A percentile compares a stretch with the other conserved stretches of the same genome.
Evolutionary conservation across 495 filamentous ascomycete genomes (phyloP).

Genomic region (Talaromyces liani): DNA sequence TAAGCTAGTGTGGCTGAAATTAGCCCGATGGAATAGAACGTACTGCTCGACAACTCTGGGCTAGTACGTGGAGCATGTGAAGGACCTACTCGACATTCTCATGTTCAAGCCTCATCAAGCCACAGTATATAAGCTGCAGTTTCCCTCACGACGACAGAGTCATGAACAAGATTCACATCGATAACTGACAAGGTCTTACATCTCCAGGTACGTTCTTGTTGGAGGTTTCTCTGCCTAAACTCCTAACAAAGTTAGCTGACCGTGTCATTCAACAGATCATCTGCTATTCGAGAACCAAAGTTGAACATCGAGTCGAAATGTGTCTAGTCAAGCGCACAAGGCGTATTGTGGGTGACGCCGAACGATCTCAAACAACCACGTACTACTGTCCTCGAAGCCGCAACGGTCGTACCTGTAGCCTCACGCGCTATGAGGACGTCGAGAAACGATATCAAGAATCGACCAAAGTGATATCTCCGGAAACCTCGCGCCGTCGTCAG

Average conservation of each 20-base stretch:
- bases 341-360: not conserved
- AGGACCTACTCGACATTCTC: not conserved
- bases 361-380: not conserved
- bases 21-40: not conserved
- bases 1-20: slow-evolving; percentile 2
- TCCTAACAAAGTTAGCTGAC: not conserved
- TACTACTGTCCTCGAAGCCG: slow-evolving; percentile 2
- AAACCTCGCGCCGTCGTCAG: slow-evolving; percentile 11
- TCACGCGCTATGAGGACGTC: not conserved
- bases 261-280: not conserved
- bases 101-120: slow-evolving; percentile 1
- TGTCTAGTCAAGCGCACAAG: not conserved
- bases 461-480: slow-evolving; percentile 5
- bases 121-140: not conserved
- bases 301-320: not conserved
- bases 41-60: not conserved
- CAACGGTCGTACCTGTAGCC: slow-evolving; percentile 1
- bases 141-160: not conserved
- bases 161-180: not conserved
- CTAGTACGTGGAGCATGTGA: not conserved
- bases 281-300: not conserved
- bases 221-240: not conserved
- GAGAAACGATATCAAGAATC: not conserved
- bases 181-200: not conserved
- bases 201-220: not conserved